These are phyloP conservation scores for Biscogniauxia mediterranea DNA, from an alignment of 2,329 filamentous ascomycete species.

Conservation along the genomic window DNA sequence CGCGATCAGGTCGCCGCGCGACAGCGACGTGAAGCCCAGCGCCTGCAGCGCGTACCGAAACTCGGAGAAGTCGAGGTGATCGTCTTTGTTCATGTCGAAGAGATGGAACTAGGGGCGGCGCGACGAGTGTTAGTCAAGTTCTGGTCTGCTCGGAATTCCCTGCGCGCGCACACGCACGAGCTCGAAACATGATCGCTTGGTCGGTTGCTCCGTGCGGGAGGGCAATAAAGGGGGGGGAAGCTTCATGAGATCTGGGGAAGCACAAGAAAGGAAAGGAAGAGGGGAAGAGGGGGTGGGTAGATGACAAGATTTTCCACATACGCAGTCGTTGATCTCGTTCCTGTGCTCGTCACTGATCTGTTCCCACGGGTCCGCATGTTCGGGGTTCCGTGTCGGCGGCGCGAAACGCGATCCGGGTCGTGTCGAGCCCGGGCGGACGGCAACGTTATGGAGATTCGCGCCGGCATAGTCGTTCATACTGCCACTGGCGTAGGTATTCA, in stretches of 20 bases:
- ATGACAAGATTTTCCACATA: conserved; percentile 46
- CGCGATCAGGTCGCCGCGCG: conserved; percentile 79
- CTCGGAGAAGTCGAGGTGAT: conserved; percentile 95
- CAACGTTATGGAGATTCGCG: conserved; percentile 26
- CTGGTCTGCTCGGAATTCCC: neutral
- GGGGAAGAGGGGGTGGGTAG: neutral
- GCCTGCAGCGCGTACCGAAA: conserved; percentile 95
- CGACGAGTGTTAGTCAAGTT: neutral
- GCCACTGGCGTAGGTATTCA: conserved; percentile 33
- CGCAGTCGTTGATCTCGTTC: conserved; percentile 91
- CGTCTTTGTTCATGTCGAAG: conserved; percentile 95
- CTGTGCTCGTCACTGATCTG: conserved; percentile 81
- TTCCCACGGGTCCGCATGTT: conserved; percentile 33
- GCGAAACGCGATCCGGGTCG: conserved; percentile 31
- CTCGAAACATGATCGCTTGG: neutral
- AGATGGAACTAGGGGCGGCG: conserved; percentile 68
- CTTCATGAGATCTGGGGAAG: neutral
- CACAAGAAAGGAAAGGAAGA: neutral
- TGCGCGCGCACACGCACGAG: neutral
- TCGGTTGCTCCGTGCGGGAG: neutral
- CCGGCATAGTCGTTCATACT: conserved; percentile 33
- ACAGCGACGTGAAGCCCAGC: conserved; percentile 80
- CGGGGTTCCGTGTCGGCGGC: conserved; percentile 30
- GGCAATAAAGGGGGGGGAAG: neutral
- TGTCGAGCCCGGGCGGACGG: conserved; percentile 29